Percentiles rank a stretch among this genome's conserved stretches.
These are phyloP conservation scores for Teratosphaeria nubilosa DNA, from an alignment of 2,329 filamentous ascomycete species.

Conservation along the genomic window DNA sequence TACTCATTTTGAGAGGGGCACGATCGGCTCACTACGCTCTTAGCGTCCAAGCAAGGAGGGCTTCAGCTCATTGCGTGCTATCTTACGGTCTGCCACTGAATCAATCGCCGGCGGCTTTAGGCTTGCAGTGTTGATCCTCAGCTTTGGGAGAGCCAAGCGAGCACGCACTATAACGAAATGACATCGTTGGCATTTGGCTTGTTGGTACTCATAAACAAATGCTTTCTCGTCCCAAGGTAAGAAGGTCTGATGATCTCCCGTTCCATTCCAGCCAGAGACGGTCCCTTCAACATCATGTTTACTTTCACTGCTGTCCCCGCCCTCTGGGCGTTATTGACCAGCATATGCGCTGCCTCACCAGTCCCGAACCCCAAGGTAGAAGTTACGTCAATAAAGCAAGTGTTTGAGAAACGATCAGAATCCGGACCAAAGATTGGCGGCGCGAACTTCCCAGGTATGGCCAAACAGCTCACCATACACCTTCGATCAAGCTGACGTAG, in stretches of 20 bases:
- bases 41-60: not conserved
- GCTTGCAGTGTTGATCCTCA: not conserved
- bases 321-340: slow-evolving; percentile 1
- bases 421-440: slow-evolving; percentile 18
- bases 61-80: not conserved
- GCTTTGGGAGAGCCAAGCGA: not conserved
- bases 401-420: slow-evolving; percentile 6
- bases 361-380: slow-evolving; percentile 1
- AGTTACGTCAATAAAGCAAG: not conserved
- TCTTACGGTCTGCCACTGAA: not conserved
- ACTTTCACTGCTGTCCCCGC: not conserved
- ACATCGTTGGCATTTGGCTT: not conserved
- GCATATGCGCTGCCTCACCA: slow-evolving; percentile 2
- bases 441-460: slow-evolving; percentile 39
- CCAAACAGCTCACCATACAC: not conserved
- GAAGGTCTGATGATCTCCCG: not conserved
- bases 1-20: not conserved
- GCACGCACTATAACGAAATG: not conserved
- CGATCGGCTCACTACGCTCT: not conserved
- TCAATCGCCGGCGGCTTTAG: not conserved
- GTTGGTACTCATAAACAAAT: not conserved
- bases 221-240: not conserved
- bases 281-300: not conserved
- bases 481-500: not conserved
- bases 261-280: not conserved